phyloP scores from a whole-genome alignment of 2,329 filamentous ascomycete species.

The Xylariales sp. region DNA sequence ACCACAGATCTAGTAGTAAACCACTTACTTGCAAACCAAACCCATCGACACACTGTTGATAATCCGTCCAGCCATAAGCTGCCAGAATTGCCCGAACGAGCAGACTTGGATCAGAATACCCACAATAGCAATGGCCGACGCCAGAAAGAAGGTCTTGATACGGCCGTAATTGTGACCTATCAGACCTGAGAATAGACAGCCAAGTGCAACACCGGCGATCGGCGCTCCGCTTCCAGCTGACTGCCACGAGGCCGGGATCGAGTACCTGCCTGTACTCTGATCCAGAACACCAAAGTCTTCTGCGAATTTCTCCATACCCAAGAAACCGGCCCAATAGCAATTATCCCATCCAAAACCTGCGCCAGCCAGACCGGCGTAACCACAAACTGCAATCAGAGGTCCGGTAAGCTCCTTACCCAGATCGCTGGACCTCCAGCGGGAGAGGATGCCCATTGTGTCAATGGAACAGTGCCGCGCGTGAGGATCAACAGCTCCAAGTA shows the following conservation, averaged over 20 bases:
- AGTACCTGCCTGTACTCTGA: neutral
- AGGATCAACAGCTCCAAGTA: too few relatives aligned
- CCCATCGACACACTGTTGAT: constrained; percentile 15
- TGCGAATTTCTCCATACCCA: constrained; percentile 8
- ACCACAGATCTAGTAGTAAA: too few relatives aligned
- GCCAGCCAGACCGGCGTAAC: constrained; percentile 5
- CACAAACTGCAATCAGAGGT: constrained; percentile 2
- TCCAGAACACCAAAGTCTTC: constrained; percentile 3
- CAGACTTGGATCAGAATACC: constrained; percentile 64
- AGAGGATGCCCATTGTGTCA: constrained; percentile 12
- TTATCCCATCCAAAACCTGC: constrained; percentile 8
- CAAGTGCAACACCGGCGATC: constrained; percentile 1
- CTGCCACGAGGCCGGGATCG: constrained; percentile 7
- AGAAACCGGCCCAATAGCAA: constrained; percentile 8
- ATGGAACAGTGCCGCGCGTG: too few relatives aligned
- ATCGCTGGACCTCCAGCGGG: constrained; percentile 7
- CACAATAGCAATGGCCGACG: constrained; percentile 26
- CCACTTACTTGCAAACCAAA: constrained; percentile 9
- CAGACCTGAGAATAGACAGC: constrained; percentile 3
- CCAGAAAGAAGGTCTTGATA: constrained; percentile 8
- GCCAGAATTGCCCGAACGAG: constrained; percentile 20
- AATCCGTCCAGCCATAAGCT: constrained; percentile 20
- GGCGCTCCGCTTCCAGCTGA: constrained; percentile 7
- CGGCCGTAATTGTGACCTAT: constrained; percentile 4
- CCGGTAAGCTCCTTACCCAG: constrained; percentile 4